Base-by-base conservation (phyloP, 192 early-diverging fungal genomes). In the Funneliformis mosseae region DNA sequence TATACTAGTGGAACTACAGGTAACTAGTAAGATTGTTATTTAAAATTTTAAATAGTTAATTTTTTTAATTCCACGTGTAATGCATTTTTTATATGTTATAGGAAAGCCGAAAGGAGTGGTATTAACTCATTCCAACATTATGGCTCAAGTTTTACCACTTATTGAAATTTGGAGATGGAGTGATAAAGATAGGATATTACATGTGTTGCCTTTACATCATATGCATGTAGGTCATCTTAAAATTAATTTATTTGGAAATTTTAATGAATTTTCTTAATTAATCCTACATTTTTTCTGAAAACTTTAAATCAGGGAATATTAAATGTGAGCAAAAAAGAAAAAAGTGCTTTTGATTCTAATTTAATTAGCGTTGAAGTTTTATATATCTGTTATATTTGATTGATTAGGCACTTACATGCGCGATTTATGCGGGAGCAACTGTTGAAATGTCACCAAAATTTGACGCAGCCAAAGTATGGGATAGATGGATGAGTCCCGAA, bases 71-170 rank as follows among this genome's bases (percentile, higher is more conserved):
- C 77, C 50, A 62, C 33, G 28, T n/a, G 74, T 78, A 10, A 88
- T 77, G 10, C 85, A 83, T 69, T 50, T 27, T 27, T 38, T 25
- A 42, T 63, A 39, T 14, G 23, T 21, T 67, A 12, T 71, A 85
- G 92, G 92, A 16, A 85, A 85, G 63, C 96, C 96, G 61, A 97
- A 97, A 83, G 96, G 95, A n/a, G 95, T 95, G 0, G 90, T 97
- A 4, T 88, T 90, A 71, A 94, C 95, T 7, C 92, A 92, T 68
- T 82, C 81, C 8, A 90, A 85, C 23, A 86, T 96, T 18, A 83
- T 87, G 4, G 90, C 92, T 3, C 94, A 96, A 80, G 87, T 92
- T 41, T 73, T 85, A 63, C 88, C 88, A 1, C 88, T 97, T 21
- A 81, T 91, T 10, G 77, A 84, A 18, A 92, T 93, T 16, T 97